These are phyloP conservation scores for Begonia peltatifolia DNA, from an alignment of 306 rosid genomes.

Conservation along the genomic window DNA sequence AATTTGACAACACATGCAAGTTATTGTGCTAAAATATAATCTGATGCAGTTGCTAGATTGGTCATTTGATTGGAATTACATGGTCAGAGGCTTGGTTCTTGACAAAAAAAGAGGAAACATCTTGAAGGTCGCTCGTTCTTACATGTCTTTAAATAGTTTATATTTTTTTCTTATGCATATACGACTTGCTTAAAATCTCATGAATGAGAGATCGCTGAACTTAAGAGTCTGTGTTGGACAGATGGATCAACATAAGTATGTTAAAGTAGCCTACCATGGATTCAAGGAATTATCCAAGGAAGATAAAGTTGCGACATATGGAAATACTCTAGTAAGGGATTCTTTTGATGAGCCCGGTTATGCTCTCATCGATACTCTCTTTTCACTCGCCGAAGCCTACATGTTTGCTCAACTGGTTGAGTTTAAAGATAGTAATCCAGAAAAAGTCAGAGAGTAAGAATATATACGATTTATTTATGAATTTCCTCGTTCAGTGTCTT, in stretches of 20 bases:
- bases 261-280: constrained; percentile 1
- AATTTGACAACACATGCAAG: no score
- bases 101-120: constrained; percentile 97
- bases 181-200: background rate
- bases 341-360: constrained; percentile 95
- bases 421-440: constrained; percentile 53
- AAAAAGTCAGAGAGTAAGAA: constrained; percentile 26
- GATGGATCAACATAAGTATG: constrained; percentile 93
- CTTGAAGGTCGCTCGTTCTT: constrained; percentile 50
- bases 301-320: constrained; percentile 71
- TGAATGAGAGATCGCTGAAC: background rate
- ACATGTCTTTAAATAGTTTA: background rate
- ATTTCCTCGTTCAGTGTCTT: background rate
- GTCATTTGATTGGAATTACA: constrained; percentile 87
- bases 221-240: constrained; percentile 10
- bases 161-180: background rate
- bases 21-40: background rate
- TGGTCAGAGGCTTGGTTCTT: constrained; percentile 98
- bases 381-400: constrained; percentile 93
- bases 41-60: constrained; percentile 64
- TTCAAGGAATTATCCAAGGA: constrained; percentile 82
- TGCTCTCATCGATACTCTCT: constrained; percentile 87
- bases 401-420: constrained; percentile 91
- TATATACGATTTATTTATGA: no score
- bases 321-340: constrained; percentile 28